Conservation (phyloP, 2,329 filamentous ascomycete species). For the Colletotrichum sp. region DNA sequence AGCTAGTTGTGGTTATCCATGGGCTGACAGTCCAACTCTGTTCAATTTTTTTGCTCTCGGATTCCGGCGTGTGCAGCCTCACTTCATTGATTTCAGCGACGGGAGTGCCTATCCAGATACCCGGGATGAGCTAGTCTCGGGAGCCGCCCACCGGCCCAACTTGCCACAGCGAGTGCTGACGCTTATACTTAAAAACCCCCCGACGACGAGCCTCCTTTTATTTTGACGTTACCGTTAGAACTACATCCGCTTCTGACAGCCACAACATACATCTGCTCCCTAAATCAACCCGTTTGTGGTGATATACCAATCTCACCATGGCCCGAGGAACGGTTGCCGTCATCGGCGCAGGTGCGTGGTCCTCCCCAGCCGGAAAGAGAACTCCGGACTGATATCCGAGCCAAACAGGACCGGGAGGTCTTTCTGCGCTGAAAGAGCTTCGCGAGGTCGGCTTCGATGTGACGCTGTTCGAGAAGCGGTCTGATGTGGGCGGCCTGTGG, state of each 20-base stretch:
- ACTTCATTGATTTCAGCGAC: neutral
- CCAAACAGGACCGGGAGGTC: constrained; percentile 24
- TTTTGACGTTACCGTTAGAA: neutral
- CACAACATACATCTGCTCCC: neutral
- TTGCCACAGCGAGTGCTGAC: neutral
- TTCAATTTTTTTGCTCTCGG: neutral
- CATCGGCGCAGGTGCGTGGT: constrained; percentile 23
- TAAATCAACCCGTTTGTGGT: neutral
- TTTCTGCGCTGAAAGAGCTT: constrained; percentile 27
- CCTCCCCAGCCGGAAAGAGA: neutral
- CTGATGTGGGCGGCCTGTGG: constrained; percentile 27
- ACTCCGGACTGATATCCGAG: neutral
- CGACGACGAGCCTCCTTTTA: neutral
- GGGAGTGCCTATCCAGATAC: neutral
- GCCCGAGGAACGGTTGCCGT: constrained; percentile 18
- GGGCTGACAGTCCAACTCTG: neutral
- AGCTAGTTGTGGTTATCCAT: neutral
- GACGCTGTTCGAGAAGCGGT: constrained; percentile 27
- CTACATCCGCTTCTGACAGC: neutral
- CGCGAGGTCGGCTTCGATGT: constrained; percentile 27
- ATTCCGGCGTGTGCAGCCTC: neutral
- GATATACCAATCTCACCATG: neutral
- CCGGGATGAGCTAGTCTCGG: neutral
- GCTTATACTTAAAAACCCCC: neutral
- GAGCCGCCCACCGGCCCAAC: neutral